Base-by-base conservation (phyloP, 768 basidiomycete species). In the Phylloporus sp. region DNA sequence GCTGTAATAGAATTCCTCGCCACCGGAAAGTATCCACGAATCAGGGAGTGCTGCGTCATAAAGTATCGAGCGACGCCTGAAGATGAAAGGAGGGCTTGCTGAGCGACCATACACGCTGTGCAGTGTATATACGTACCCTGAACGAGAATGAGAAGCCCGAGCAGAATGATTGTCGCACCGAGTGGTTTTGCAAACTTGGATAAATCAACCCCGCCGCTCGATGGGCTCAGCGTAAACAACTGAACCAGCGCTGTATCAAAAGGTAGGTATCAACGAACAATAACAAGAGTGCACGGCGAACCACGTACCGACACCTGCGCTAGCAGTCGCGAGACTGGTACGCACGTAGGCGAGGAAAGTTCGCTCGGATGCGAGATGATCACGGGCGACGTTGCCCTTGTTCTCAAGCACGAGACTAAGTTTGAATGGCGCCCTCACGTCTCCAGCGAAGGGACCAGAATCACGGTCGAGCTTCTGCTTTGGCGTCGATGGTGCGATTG, bases 341-440 rank as follows among this genome's bases (percentile, higher is more conserved):
- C 81, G 71, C 39, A 80, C 68, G 52, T 82, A 84, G 11, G 81
- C 80, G 29, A 84, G 64, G 55, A 79, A 82, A 3, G 81, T 82
- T 38, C 81, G 68, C 54, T 83, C 81, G 14, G 74, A 77, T 3
- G 81, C 81, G 1, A 83, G 67, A 54, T 84, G 81, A 53, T 84
- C 81, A 9, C 81, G 72, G 8, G 81, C 81, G 3, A 80, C 79
- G 52, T 76, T 81, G 9, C 81, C 81, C 18, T 72, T 71, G 58
- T 83, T 83, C 57, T 80, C 73, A 26, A 83, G 64, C 2, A 67
- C 60, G 46, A 74, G 55, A 17, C 59, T 52, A 55, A 66, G 56
- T 31, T 42, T 57, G 5, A 55, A 26, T 6, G 57, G 46, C 11
- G 45, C 36, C 0, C 42, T 44, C n/a, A 46, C 3, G 10, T 42